Evolutionary conservation across 1,139 yeast species (phyloP).

Genomic region (Hyphopichia burtonii): DNA sequence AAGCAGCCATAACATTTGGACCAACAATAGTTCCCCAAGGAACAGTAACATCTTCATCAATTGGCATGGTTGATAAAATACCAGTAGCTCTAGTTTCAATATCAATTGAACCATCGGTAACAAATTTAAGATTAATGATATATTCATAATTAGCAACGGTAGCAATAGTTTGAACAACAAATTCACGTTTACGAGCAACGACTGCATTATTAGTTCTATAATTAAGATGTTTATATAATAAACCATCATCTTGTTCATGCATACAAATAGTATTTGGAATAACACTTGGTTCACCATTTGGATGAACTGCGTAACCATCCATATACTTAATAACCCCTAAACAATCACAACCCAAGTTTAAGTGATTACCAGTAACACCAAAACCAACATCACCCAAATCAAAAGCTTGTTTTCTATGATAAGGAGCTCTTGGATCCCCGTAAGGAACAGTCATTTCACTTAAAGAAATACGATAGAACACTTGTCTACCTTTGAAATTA

Average conservation of each 20-base stretch:
- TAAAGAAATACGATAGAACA: constrained; percentile 74
- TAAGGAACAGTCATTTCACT: constrained; percentile 93
- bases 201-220: constrained; percentile 73
- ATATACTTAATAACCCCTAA: constrained; percentile 81
- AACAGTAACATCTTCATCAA: constrained; percentile 70
- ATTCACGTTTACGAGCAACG: constrained; percentile 82
- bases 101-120: constrained; percentile 80
- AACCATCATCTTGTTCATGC: constrained; percentile 83
- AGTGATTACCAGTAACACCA: constrained; percentile 74
- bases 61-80: constrained; percentile 79
- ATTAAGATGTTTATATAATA: constrained; percentile 81
- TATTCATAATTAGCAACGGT: constrained; percentile 92
- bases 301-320: constrained; percentile 61
- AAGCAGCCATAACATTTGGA: constrained; percentile 84
- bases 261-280: constrained; percentile 78
- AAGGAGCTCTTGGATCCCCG: constrained; percentile 88
- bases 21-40: constrained; percentile 86
- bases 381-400: constrained; percentile 92
- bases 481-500: constrained; percentile 76
- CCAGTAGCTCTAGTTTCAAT: constrained; percentile 90
- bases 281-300: constrained; percentile 62
- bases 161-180: constrained; percentile 81
- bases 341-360: constrained; percentile 85
- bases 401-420: constrained; percentile 89
- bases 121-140: constrained; percentile 72